These are phyloP conservation scores for Plasmodium knowlesi DNA, from an alignment of 169 alveolate genomes.

Conservation along the genomic window DNA sequence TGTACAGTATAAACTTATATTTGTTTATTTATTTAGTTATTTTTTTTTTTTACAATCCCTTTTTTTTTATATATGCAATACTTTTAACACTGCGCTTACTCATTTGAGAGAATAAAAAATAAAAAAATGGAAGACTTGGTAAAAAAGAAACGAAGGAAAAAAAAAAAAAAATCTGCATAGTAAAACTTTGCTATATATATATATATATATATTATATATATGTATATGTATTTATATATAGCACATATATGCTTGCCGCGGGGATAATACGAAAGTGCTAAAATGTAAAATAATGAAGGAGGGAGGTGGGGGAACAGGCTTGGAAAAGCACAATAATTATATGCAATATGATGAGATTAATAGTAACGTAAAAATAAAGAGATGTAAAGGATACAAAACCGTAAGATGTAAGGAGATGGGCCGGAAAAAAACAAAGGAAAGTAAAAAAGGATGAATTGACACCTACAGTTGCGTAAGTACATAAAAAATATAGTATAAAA, in stretches of 20 bases:
- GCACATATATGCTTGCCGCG: background rate
- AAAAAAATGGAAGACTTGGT: background rate
- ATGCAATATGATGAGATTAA: background rate
- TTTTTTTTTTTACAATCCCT: background rate
- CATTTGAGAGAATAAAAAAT: background rate
- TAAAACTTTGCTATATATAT: background rate
- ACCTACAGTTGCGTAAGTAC: background rate
- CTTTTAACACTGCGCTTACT: background rate
- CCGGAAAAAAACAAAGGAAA: background rate
- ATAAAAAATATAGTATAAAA: background rate
- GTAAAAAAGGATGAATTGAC: background rate
- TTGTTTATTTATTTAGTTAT: background rate
- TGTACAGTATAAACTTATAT: background rate
- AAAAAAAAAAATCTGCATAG: background rate
- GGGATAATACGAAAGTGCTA: background rate
- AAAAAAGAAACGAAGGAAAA: background rate
- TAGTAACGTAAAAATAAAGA: background rate
- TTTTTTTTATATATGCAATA: background rate
- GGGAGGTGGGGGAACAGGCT: background rate
- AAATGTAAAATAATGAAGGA: background rate
- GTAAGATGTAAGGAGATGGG: background rate
- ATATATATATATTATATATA: background rate
- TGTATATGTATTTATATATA: background rate
- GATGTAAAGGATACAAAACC: background rate
- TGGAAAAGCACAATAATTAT: background rate